Conservation (phyloP, 495 filamentous ascomycete genomes). For the Filosporella fistucella region DNA sequence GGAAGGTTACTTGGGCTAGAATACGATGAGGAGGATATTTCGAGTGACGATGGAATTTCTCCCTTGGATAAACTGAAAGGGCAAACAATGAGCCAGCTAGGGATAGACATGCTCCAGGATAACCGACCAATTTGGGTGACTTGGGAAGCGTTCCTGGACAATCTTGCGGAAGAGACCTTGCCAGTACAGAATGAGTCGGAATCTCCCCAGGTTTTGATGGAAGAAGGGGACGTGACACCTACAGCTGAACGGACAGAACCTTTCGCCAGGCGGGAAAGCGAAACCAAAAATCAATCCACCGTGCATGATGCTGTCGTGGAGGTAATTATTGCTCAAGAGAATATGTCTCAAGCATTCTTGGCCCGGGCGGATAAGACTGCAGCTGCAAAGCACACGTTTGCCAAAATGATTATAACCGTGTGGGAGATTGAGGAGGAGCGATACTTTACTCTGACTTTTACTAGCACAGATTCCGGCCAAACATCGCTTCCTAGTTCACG, state of each 20-base stretch:
- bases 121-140: constrained; percentile 46
- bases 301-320: constrained; percentile 50
- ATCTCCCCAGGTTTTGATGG: neutral
- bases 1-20: constrained; percentile 46
- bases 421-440: constrained; percentile 55
- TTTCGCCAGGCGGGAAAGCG: neutral
- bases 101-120: constrained; percentile 58
- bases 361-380: neutral
- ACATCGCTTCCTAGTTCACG: constrained; percentile 14
- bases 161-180: constrained; percentile 38
- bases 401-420: constrained; percentile 64
- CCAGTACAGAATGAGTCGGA: constrained; percentile 2
- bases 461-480: constrained; percentile 34
- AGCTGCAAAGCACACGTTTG: constrained; percentile 20
- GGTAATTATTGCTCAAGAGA: constrained; percentile 43
- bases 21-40: constrained; percentile 22
- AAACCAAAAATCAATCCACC: constrained; percentile 13
- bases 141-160: constrained; percentile 52
- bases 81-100: constrained; percentile 52
- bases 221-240: constrained; percentile 12
- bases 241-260: constrained; percentile 12
- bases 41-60: constrained; percentile 29
- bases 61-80: constrained; percentile 43
- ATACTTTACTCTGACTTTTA: constrained; percentile 65
- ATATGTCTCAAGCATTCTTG: constrained; percentile 17